phyloP scores from a whole-genome alignment of 2,329 filamentous ascomycete species.

The Fusarium sp. region DNA sequence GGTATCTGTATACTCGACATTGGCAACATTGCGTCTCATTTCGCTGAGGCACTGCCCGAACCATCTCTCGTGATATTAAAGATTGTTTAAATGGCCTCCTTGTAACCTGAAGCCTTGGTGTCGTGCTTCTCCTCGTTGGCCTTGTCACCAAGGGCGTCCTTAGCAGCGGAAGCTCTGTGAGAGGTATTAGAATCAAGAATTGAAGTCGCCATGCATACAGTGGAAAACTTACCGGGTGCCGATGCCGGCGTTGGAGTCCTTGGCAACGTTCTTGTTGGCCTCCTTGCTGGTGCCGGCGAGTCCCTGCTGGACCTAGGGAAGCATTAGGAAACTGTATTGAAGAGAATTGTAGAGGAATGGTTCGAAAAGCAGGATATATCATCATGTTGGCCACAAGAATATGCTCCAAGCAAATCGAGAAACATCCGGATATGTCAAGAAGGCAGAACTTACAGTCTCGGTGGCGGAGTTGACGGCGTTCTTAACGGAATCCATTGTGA shows the following conservation, averaged over 20 bases:
- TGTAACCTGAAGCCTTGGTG: constrained; percentile 58
- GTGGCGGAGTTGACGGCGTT: constrained; percentile 68
- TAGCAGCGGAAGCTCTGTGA: constrained; percentile 61
- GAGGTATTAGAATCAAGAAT: not conserved
- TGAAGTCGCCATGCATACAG: not conserved
- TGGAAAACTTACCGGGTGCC: constrained; percentile 63
- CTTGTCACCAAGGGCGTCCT: constrained; percentile 64
- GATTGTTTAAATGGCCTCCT: constrained; percentile 55
- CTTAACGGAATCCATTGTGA: constrained; percentile 67
- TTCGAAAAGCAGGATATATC: too few relatives aligned
- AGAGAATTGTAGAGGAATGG: too few relatives aligned
- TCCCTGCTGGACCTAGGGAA: constrained; percentile 64
- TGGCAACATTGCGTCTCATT: too few relatives aligned
- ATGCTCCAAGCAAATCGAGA: too few relatives aligned
- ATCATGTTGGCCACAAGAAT: too few relatives aligned
- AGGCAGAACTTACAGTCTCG: not conserved
- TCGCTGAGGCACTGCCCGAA: too few relatives aligned
- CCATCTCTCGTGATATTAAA: constrained; percentile 1
- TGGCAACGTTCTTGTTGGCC: constrained; percentile 77
- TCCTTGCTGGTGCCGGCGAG: constrained; percentile 72
- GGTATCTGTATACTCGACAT: constrained; percentile 46
- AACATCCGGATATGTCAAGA: not conserved
- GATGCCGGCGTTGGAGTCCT: constrained; percentile 67
- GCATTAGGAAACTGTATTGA: too few relatives aligned
- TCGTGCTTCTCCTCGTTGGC: constrained; percentile 57